Conservation (phyloP, 176 grass and related monocot species). For the Oryza brachyantha region DNA sequence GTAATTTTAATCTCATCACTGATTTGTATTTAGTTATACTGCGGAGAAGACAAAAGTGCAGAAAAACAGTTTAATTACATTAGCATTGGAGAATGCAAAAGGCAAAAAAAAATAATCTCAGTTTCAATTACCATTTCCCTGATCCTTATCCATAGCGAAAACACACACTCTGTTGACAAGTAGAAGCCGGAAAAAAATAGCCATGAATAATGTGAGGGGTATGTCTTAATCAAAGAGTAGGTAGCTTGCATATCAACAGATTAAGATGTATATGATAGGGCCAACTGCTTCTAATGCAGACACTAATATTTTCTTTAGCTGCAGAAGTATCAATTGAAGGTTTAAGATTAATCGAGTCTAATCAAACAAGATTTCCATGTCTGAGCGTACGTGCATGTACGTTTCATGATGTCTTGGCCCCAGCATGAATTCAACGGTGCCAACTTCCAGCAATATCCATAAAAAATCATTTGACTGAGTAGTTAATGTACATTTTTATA, state of each 20-base stretch:
- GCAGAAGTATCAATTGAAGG: no score
- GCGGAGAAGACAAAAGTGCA: no score
- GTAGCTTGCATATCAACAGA: not conserved
- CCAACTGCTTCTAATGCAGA: not conserved
- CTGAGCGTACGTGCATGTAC: not conserved
- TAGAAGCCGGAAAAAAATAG: no score
- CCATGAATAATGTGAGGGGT: not conserved
- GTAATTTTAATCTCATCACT: no score
- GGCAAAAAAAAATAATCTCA: no score
- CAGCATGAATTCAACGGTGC: not conserved
- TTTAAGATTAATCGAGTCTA: not conserved
- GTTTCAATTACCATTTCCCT: not conserved
- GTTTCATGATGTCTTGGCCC: not conserved
- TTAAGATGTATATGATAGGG: not conserved
- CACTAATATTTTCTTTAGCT: not conserved
- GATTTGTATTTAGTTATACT: no score
- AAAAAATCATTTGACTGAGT: not conserved
- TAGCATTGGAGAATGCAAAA: no score
- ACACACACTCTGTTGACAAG: no score
- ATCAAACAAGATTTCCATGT: not conserved
- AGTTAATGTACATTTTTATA: no score
- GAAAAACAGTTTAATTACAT: no score
- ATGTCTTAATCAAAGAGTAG: constrained; percentile 18
- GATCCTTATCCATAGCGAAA: not conserved
- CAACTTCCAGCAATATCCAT: not conserved